Base-by-base conservation (phyloP, 495 filamentous ascomycete species). In the Podospora tetraspora region DNA sequence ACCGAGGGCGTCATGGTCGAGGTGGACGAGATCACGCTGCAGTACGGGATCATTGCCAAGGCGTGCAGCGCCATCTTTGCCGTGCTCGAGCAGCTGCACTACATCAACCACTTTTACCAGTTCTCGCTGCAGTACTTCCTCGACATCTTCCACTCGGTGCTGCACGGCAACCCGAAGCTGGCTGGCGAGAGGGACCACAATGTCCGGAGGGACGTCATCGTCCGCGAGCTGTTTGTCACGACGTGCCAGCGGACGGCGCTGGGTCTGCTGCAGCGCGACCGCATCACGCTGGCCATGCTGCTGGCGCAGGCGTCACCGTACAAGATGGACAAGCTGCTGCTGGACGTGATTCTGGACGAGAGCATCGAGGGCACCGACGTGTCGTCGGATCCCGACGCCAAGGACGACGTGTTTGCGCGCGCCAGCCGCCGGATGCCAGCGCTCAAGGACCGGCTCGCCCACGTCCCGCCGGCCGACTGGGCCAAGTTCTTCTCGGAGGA, bases 41-140 rank as follows among this genome's bases (percentile, higher is more conserved):
- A 96, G 79, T 98, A 98, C 84, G 90, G 89, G 74, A 88, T 93
- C 71, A 92, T 98, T 79, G 95, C 95, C 59, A 86, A 88, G 71
- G 92, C 95, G 52, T 99, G 95, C 85, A 96, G 93, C 80, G 93
- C 94, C 61, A 93, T 97, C 25, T 98, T 97, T 80, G 92, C 95
- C 22, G 92, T 97, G 27, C 84, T 99, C 61, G 96, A 98, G 80
- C 94, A 98, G 77, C 89, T 99, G 59, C 94, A 97, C 76, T 94
- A 97, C 74, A 88, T 99, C 77, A 97, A 99, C 76, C 96, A 98
- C 83, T 98, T 98, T 82, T 99, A 99, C 77, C 95, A 98, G 73
- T 98, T 99, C 85, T 98, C 96, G 23, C 84, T 99, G 61, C 93
- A 97, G 81, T 99, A 94, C 79, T 99, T 99, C 78, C 85, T 95